A percentile compares a stretch with the other conserved stretches of the same genome.
These are phyloP conservation scores for Glycine soja DNA, from an alignment of 306 rosid genomes.

Conservation along the genomic window DNA sequence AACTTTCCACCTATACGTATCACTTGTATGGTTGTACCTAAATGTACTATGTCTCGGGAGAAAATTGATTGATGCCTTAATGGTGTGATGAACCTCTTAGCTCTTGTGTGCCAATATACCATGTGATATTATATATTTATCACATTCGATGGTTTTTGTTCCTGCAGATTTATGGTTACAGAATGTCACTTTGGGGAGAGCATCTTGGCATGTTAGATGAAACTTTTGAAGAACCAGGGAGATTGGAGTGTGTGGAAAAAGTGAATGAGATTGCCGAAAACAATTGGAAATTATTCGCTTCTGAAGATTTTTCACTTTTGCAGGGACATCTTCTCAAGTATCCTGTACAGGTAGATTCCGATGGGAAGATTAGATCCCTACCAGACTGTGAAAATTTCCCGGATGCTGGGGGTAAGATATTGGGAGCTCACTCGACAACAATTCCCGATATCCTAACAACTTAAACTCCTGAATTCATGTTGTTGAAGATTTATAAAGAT, in stretches of 20 bases:
- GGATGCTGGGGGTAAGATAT: conserved; percentile 82
- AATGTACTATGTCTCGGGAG: conserved; percentile 1
- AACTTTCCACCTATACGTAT: not conserved
- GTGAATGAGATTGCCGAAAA: conserved; percentile 71
- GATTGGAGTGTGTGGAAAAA: conserved; percentile 69
- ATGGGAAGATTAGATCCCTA: conserved; percentile 66
- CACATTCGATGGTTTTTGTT: conserved; percentile 10
- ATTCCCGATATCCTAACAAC: conserved; percentile 87
- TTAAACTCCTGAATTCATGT: conserved; percentile 44
- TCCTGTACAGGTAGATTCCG: conserved; percentile 66
- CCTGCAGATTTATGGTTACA: conserved; percentile 84
- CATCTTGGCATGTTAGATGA: conserved; percentile 71
- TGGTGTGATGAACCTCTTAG: conserved; percentile 28
- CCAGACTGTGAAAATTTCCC: conserved; percentile 73
- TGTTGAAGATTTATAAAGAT: conserved; percentile 18
- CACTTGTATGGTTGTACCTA: not conserved
- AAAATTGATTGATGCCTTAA: conserved; percentile 12
- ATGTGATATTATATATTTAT: conserved; percentile 29
- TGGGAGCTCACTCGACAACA: conserved; percentile 60
- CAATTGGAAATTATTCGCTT: conserved; percentile 65
- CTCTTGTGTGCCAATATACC: conserved; percentile 7
- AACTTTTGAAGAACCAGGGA: conserved; percentile 69
- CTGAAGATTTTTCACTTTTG: conserved; percentile 54
- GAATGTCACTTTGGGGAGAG: conserved; percentile 93
- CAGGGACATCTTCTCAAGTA: conserved; percentile 89